These are phyloP conservation scores for Sphaerobolus stellatus DNA, from an alignment of 1,284 basidiomycete genomes.

Conservation along the genomic window DNA sequence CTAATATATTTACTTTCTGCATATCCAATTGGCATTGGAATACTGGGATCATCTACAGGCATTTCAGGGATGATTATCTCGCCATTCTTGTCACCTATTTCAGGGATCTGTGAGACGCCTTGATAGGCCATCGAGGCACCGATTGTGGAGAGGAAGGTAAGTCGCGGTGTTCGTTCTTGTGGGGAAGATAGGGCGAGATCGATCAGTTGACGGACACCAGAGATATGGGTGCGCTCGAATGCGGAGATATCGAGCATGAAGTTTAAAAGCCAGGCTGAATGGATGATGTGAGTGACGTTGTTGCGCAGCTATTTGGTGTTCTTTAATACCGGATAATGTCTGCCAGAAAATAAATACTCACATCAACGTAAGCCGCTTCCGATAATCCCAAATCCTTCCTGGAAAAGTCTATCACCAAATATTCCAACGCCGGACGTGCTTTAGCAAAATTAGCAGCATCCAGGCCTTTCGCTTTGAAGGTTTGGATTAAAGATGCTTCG, in stretches of 20 bases:
- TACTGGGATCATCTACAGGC: constrained; percentile 12
- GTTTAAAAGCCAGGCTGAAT: constrained; percentile 42
- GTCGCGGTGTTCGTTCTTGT: constrained; percentile 1
- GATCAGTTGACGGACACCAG: constrained; percentile 12
- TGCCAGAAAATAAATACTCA: neutral
- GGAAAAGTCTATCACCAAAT: neutral
- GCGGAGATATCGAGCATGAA: constrained; percentile 37
- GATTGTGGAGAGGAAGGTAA: constrained; percentile 20
- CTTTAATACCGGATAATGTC: neutral
- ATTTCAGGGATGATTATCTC: constrained; percentile 19
- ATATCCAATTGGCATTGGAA: constrained; percentile 21
- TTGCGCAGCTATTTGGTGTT: constrained; percentile 20
- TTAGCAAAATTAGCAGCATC: neutral
- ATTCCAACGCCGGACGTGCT: neutral
- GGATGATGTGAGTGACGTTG: constrained; percentile 35
- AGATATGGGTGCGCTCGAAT: constrained; percentile 35
- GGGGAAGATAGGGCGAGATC: constrained; percentile 14
- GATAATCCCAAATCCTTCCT: neutral
- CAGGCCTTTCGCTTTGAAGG: neutral
- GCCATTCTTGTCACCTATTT: neutral
- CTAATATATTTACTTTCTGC: constrained; percentile 21
- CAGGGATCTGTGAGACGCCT: constrained; percentile 10
- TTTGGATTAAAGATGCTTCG: neutral
- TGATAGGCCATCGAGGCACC: constrained; percentile 1
- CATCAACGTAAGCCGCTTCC: neutral